These are phyloP conservation scores for Backusella tarrabulga DNA, from an alignment of 192 early-diverging fungal genomes.

Conservation along the genomic window DNA sequence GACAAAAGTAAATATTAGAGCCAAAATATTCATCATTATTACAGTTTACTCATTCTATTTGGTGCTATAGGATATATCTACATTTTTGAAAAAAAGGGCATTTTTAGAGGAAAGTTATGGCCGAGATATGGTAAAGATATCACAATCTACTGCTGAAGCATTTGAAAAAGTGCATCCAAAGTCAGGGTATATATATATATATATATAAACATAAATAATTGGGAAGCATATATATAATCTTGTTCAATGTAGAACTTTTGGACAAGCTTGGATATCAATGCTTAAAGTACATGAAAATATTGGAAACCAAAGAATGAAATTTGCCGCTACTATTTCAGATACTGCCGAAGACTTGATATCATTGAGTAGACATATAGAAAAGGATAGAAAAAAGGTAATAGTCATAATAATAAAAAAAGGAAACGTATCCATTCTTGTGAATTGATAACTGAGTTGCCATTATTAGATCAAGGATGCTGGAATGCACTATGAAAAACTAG, in stretches of 20 bases:
- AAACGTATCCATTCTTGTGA: background rate
- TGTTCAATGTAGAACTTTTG: constrained; percentile 47
- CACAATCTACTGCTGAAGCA: constrained; percentile 59
- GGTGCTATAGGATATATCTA: constrained; percentile 58
- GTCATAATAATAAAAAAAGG: background rate
- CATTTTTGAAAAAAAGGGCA: constrained; percentile 86
- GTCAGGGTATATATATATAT: constrained; percentile 47
- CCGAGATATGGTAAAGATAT: constrained; percentile 74
- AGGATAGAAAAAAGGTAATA: constrained; percentile 77
- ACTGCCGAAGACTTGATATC: constrained; percentile 79
- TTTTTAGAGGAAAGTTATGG: constrained; percentile 93
- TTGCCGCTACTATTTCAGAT: constrained; percentile 65
- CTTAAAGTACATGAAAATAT: constrained; percentile 81
- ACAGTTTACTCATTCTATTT: background rate
- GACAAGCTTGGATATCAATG: constrained; percentile 74
- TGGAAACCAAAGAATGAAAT: constrained; percentile 78
- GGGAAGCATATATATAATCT: background rate
- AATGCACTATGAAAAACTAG: constrained; percentile 68
- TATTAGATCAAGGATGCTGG: constrained; percentile 68
- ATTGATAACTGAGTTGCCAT: background rate
- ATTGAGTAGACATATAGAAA: constrained; percentile 75
- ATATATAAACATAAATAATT: background rate
- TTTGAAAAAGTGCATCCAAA: constrained; percentile 59
- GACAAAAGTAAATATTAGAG: constrained; percentile 53
- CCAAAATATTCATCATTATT: too few species aligned